phyloP scores from a whole-genome alignment of 2,329 filamentous ascomycete genomes.

The Talaromyces albobiverticillius region DNA sequence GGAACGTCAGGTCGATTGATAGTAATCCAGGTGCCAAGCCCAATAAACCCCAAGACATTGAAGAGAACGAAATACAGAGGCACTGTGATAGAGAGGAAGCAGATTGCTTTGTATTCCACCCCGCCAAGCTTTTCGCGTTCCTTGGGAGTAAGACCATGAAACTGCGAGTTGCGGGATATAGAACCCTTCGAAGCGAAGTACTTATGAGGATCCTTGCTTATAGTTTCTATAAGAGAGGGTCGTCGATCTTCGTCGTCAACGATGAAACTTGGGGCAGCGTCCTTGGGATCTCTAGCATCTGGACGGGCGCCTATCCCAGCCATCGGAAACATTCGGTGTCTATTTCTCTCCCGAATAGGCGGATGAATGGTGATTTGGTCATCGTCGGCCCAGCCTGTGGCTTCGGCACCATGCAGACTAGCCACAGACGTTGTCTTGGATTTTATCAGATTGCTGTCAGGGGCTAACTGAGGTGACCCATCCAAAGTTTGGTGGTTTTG shows the following conservation, averaged over 20 bases:
- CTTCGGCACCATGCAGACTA: slow-evolving; percentile 13
- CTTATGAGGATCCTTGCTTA: slow-evolving; percentile 27
- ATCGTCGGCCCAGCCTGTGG: slow-evolving; percentile 27
- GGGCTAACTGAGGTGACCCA: not conserved
- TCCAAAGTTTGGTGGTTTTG: not conserved
- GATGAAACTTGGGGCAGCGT: slow-evolving; percentile 22
- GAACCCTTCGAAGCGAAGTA: slow-evolving; percentile 29
- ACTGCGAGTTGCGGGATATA: slow-evolving; percentile 49
- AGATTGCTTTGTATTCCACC: slow-evolving; percentile 42
- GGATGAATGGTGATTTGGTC: slow-evolving; percentile 36
- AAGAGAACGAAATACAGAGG: slow-evolving; percentile 48
- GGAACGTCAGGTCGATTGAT: slow-evolving; percentile 40
- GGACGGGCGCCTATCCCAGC: slow-evolving; percentile 33
- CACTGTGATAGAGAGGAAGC: slow-evolving; percentile 33
- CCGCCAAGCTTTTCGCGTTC: slow-evolving; percentile 43
- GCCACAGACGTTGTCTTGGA: not conserved
- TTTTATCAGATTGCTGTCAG: not conserved
- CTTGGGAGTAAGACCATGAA: slow-evolving; percentile 45
- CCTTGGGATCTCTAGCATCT: slow-evolving; percentile 33
- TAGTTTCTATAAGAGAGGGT: slow-evolving; percentile 21
- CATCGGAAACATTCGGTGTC: slow-evolving; percentile 32
- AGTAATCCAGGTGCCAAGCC: slow-evolving; percentile 47
- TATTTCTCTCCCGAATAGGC: slow-evolving; percentile 12
- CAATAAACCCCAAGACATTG: slow-evolving; percentile 46
- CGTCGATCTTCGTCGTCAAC: slow-evolving; percentile 20